Evolutionary conservation across 768 basidiomycete species (phyloP), one percentile per base, ranked within the genome.

Genomic region (Clitopilus hobsonii): DNA sequence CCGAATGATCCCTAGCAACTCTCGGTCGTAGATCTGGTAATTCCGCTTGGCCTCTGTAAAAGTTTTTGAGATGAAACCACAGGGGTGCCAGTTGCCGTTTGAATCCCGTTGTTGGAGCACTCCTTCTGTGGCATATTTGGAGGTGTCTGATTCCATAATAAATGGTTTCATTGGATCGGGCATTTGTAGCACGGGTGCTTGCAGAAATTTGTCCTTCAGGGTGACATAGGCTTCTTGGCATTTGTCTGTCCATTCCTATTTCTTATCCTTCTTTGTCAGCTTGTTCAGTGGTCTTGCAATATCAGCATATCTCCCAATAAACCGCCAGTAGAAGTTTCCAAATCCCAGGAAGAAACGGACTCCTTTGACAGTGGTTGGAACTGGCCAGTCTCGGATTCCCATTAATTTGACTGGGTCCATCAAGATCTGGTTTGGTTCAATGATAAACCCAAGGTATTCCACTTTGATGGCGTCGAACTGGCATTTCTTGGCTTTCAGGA

Each of bases 271-370:
- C 5, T 60, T 52, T 0, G 67, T 64, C 0, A 77, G 55, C 0
- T 55, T 23, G 6, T 62, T 69, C 0, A 78, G 47, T 0, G 69
- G 70, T 60, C 58, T 45, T 2, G 68, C 53, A 2, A 72, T 58
- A 0, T 65, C 13, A 0, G 70, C 60, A 55, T 67, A 80, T 0
- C 63, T 53, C 1, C 49, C 3, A 7, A 77, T 71, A 48, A 76
- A 78, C 2, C 58, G 38, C 1, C 62, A 28, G 20, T 74, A 75
- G 38, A 72, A 77, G 53, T 74, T 74, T 2, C 62, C 49, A 30
- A 81, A 79, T 1, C 80, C 74, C 0, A 80, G 55, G 56, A 81
- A 81, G 2, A 62, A 63, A 56, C 69, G 67, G 0, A 78, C 30
- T 25, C 77, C 63, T 23, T 63, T 65, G 3, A 72, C 60, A 0